A percentile compares a stretch with the other conserved stretches of the same genome.
These are phyloP conservation scores for Nitzschia sp. DNA, from an alignment of 108 stramenopile species.

Conservation along the genomic window DNA sequence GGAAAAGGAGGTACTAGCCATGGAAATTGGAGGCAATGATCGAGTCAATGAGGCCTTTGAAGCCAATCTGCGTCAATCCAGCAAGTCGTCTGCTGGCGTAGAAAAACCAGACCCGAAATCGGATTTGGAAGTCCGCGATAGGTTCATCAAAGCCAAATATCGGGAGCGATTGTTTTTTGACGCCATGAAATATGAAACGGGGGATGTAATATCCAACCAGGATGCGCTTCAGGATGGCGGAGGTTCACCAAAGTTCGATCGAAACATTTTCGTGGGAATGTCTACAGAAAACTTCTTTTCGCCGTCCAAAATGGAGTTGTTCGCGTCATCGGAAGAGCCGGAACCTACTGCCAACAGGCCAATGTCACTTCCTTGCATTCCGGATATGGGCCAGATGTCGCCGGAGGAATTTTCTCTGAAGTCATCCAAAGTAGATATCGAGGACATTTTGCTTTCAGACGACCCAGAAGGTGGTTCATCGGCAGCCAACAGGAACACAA, in stretches of 20 bases:
- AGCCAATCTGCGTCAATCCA: constrained; percentile 53
- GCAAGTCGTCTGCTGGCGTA: not conserved
- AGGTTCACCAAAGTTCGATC: not conserved
- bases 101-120: constrained; percentile 50
- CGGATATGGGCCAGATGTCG: not conserved
- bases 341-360: too few species aligned
- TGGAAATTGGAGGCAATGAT: constrained; percentile 73
- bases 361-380: not conserved
- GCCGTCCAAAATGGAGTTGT: constrained; percentile 1
- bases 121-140: constrained; percentile 51
- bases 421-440: not conserved
- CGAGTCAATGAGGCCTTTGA: constrained; percentile 65
- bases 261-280: not conserved
- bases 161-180: constrained; percentile 55
- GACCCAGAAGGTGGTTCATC: not conserved
- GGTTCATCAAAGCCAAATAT: constrained; percentile 69
- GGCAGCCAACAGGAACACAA: too few species aligned
- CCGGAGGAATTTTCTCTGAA: not conserved
- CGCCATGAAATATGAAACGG: not conserved
- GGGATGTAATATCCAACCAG: too few species aligned
- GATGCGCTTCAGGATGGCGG: too few species aligned
- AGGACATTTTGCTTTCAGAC: not conserved
- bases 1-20: constrained; percentile 65
- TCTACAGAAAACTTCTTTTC: constrained; percentile 4
- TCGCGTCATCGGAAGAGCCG: not conserved